Percentiles rank a stretch among this genome's conserved stretches.
phyloP scores from a whole-genome alignment of 148 eudicot genomes.

The Rhododendron ovatum region DNA sequence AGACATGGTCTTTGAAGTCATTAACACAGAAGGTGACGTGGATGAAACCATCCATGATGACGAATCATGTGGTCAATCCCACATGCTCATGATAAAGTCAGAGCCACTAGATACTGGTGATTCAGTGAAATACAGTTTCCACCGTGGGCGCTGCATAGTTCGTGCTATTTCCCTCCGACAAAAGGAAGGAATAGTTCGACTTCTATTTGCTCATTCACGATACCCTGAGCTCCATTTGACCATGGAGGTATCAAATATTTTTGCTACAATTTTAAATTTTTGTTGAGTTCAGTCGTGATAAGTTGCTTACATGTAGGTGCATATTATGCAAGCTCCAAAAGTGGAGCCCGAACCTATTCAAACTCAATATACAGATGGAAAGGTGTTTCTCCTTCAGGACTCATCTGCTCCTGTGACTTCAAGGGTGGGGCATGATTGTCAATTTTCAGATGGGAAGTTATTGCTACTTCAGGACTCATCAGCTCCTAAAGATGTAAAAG shows the following conservation, averaged over 20 bases:
- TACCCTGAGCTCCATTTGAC: slow-evolving; percentile 40
- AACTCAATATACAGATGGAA: slow-evolving; percentile 16
- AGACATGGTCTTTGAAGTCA: slow-evolving; percentile 46
- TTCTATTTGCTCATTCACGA: slow-evolving; percentile 48
- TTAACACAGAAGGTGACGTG: slow-evolving; percentile 39
- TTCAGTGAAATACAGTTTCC: slow-evolving; percentile 38
- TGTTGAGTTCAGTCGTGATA: not conserved
- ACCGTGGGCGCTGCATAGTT: slow-evolving; percentile 45
- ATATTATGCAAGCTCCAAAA: slow-evolving; percentile 15
- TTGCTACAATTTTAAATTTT: not conserved
- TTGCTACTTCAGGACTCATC: slow-evolving; percentile 15
- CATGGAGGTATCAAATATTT: slow-evolving; percentile 38
- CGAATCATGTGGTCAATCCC: slow-evolving; percentile 32
- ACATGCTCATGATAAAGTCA: slow-evolving; percentile 36
- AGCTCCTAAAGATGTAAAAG: not conserved
- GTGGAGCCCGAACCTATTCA: slow-evolving; percentile 7
- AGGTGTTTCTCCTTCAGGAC: slow-evolving; percentile 2
- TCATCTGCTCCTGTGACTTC: slow-evolving; percentile 10
- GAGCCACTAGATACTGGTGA: slow-evolving; percentile 26
- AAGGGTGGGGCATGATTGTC: slow-evolving; percentile 6
- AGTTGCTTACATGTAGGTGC: slow-evolving; percentile 27
- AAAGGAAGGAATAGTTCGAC: slow-evolving; percentile 34
- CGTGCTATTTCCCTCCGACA: slow-evolving; percentile 50
- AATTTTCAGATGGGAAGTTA: slow-evolving; percentile 7
- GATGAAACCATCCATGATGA: slow-evolving; percentile 49